phyloP scores from a whole-genome alignment of 1,284 basidiomycete species.

The Cryptococcus sp. region DNA sequence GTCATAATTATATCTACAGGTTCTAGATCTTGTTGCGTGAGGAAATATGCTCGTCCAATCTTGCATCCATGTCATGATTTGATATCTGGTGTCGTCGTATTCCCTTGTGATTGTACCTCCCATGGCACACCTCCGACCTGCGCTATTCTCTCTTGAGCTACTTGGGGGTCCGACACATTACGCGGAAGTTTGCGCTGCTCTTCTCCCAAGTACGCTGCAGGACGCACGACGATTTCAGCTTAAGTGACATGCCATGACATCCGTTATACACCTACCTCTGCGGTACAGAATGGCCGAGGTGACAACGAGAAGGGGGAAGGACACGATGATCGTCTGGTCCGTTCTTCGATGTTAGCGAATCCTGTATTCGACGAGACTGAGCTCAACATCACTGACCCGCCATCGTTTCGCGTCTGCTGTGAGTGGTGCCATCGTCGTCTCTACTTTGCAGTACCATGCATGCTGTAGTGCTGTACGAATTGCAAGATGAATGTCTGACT shows the following conservation, averaged over 20 bases:
- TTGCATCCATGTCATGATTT: not conserved
- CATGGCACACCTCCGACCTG: slow-evolving; percentile 39
- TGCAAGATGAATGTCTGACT: too few species aligned
- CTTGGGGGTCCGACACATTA: slow-evolving; percentile 17
- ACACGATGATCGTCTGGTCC: slow-evolving; percentile 46
- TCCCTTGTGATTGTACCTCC: slow-evolving; percentile 23
- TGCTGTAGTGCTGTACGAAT: too few species aligned
- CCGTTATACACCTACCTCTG: slow-evolving; percentile 30
- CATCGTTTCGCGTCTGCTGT: slow-evolving; percentile 43
- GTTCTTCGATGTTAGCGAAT: not conserved
- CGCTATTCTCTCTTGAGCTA: slow-evolving; percentile 20
- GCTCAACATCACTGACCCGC: slow-evolving; percentile 23
- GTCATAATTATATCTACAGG: too few species aligned
- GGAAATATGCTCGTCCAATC: too few species aligned
- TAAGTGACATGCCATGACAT: slow-evolving; percentile 5
- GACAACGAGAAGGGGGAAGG: slow-evolving; percentile 48
- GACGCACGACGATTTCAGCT: not conserved
- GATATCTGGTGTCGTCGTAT: not conserved
- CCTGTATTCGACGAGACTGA: not conserved
- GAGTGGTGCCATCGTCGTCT: slow-evolving; percentile 25
- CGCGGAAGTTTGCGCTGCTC: slow-evolving; percentile 43
- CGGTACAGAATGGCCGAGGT: slow-evolving; percentile 50
- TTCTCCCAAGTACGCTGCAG: slow-evolving; percentile 43
- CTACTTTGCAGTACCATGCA: too few species aligned
- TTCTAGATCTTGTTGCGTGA: too few species aligned